A percentile compares a stretch with the other conserved stretches of the same genome.
These are phyloP conservation scores for Penicillium oxalicum DNA, from an alignment of 2,329 filamentous ascomycete species.

Conservation along the genomic window DNA sequence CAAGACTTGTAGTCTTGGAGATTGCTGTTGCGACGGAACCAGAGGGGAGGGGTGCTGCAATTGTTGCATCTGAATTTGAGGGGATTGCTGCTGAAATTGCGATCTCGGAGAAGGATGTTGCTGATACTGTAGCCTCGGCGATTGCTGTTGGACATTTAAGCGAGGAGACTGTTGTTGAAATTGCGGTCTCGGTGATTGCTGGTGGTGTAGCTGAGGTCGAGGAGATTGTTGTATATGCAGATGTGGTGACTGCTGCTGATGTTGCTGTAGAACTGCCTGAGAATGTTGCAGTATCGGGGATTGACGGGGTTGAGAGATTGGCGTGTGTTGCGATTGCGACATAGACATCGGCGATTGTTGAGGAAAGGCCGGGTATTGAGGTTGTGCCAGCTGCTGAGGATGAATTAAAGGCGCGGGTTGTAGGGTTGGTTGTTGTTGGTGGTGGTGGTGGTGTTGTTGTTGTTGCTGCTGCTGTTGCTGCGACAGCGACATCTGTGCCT, in stretches of 20 bases:
- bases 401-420: conserved; percentile 16
- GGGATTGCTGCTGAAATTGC: conserved; percentile 2
- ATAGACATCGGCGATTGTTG: conserved; percentile 12
- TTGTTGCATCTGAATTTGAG: neutral
- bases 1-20: neutral
- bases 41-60: conserved; percentile 6
- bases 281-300: conserved; percentile 2
- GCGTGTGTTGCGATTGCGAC: neutral
- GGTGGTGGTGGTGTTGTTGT: neutral
- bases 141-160: conserved; percentile 4
- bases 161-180: conserved; percentile 1
- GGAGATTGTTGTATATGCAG: conserved; percentile 3
- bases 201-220: neutral
- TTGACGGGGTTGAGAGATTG: conserved; percentile 1
- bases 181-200: conserved; percentile 6
- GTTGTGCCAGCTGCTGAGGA: conserved; percentile 31
- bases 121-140: conserved; percentile 6
- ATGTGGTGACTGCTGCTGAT: conserved; percentile 7
- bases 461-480: conserved; percentile 19
- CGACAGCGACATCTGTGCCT: neutral
- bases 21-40: conserved; percentile 4
- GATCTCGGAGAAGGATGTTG: conserved; percentile 5
- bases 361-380: conserved; percentile 17
- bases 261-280: neutral
- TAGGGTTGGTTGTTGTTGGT: conserved; percentile 1